phyloP scores from a whole-genome alignment of 2,329 filamentous ascomycete genomes.

The Nemania bipapillata region DNA sequence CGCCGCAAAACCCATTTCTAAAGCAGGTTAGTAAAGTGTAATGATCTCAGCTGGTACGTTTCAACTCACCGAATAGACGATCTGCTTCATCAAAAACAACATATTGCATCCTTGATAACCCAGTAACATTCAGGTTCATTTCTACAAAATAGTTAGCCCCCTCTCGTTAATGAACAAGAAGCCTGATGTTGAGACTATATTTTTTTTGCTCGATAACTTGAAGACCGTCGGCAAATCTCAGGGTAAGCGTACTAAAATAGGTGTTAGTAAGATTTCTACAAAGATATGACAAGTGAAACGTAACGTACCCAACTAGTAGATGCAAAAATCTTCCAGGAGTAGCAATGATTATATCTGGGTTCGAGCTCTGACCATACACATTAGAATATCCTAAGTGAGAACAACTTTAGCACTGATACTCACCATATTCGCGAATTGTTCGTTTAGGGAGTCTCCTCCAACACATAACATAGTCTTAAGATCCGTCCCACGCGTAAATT shows the following conservation, averaged over 20 bases:
- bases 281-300: background rate
- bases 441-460: constrained; percentile 74
- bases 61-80: constrained; percentile 75
- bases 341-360: constrained; percentile 96
- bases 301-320: constrained; percentile 30
- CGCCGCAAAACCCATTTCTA: constrained; percentile 91
- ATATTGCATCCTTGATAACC: constrained; percentile 86
- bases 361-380: constrained; percentile 80
- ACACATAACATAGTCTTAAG: constrained; percentile 87
- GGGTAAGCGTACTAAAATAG: constrained; percentile 18
- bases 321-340: constrained; percentile 86
- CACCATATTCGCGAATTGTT: constrained; percentile 40
- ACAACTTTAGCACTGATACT: background rate
- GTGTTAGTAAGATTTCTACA: constrained; percentile 9
- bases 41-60: background rate
- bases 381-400: constrained; percentile 20
- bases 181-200: background rate
- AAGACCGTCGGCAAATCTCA: background rate
- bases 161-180: background rate
- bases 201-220: background rate
- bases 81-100: constrained; percentile 98
- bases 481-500: constrained; percentile 89
- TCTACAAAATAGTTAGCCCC: constrained; percentile 58
- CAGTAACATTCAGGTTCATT: constrained; percentile 77
- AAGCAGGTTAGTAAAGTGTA: constrained; percentile 2